Percentiles rank a stretch among this genome's conserved stretches.
phyloP scores from a whole-genome alignment of 495 filamentous ascomycete species.

The Penicillium pancosmium region DNA sequence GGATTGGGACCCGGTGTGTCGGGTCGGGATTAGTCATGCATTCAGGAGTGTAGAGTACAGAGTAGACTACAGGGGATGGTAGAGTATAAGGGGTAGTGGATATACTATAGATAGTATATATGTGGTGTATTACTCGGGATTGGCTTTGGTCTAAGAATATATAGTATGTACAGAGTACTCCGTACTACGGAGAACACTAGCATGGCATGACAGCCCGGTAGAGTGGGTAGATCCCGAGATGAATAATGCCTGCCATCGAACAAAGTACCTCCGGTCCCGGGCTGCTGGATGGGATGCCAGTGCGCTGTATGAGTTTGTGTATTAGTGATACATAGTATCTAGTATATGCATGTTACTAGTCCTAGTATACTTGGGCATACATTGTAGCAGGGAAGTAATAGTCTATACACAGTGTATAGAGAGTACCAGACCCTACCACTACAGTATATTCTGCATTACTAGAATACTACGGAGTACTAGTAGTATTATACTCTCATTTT shows the following conservation, averaged over 20 bases:
- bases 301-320: neutral
- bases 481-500: too few relatives aligned
- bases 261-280: neutral
- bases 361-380: neutral
- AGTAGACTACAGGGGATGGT: neutral
- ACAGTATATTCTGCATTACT: too few relatives aligned
- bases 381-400: neutral
- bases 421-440: too few relatives aligned
- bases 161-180: too few relatives aligned
- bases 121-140: neutral
- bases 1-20: neutral
- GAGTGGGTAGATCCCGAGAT: slow-evolving; percentile 1
- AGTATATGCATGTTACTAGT: too few relatives aligned
- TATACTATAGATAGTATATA: neutral
- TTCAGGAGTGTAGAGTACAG: neutral
- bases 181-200: too few relatives aligned
- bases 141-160: too few relatives aligned
- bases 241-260: neutral
- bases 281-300: neutral
- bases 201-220: neutral
- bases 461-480: too few relatives aligned
- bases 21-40: slow-evolving; percentile 1
- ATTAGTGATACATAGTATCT: neutral
- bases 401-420: too few relatives aligned
- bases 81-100: neutral